Conservation (phyloP, 768 basidiomycete species). For the Suillus subalutaceus region DNA sequence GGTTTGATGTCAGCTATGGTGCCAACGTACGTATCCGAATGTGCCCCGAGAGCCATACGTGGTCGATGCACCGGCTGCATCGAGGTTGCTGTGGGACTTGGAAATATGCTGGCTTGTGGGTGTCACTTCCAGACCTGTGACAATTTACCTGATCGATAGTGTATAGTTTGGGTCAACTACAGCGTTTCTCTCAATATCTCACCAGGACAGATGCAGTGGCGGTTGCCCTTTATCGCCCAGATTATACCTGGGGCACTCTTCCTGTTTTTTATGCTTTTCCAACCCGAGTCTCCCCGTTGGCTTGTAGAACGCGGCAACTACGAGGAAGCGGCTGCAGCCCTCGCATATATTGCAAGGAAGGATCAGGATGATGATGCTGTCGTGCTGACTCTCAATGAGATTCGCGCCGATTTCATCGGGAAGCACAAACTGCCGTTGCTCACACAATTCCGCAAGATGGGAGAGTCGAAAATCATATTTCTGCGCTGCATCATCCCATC, state of each 20-base stretch:
- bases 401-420: conserved; percentile 38
- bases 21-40: conserved; percentile 42
- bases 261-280: conserved; percentile 36
- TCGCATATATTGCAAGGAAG: conserved; percentile 31
- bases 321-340: conserved; percentile 36
- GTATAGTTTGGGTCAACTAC: conserved; percentile 41
- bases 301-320: conserved; percentile 38
- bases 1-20: conserved; percentile 40
- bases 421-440: conserved; percentile 28
- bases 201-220: conserved; percentile 37
- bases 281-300: conserved; percentile 47
- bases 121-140: conserved; percentile 5
- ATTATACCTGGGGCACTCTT: conserved; percentile 44
- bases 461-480: conserved; percentile 31
- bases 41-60: conserved; percentile 38
- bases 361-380: conserved; percentile 31
- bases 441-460: conserved; percentile 38
- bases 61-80: conserved; percentile 40
- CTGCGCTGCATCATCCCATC: conserved; percentile 36
- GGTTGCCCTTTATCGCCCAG: conserved; percentile 39
- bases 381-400: conserved; percentile 36
- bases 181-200: conserved; percentile 29
- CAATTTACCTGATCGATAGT: background rate
- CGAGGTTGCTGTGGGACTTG: conserved; percentile 35
- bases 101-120: conserved; percentile 40